phyloP scores from a whole-genome alignment of 192 early-diverging fungal genomes.

The Phlyctochytrium planicorne region DNA sequence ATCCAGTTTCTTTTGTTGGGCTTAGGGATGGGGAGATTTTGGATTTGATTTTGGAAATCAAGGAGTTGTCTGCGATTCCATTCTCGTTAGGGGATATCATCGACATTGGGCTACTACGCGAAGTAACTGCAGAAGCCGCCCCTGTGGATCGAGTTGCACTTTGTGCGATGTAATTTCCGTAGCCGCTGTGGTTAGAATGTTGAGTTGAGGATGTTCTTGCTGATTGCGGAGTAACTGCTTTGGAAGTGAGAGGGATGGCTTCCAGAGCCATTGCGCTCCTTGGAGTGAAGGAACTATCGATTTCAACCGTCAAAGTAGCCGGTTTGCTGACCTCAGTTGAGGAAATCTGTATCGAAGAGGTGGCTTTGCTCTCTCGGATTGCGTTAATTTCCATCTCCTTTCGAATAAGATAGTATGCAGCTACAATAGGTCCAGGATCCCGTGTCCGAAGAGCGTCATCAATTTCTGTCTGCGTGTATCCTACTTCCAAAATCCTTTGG shows the following conservation, averaged over 20 bases:
- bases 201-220: not conserved
- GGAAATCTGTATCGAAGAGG: not conserved
- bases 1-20: no score
- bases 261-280: not conserved
- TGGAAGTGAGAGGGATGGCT: not conserved
- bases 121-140: no score
- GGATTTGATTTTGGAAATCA: conserved; percentile 2
- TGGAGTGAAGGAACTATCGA: not conserved
- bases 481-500: conserved; percentile 10
- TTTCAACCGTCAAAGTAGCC: not conserved
- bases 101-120: no score
- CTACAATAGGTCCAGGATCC: conserved; percentile 28
- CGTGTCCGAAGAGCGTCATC: conserved; percentile 17
- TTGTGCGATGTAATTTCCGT: not conserved
- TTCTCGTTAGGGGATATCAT: not conserved
- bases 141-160: not conserved
- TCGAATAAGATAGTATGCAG: conserved; percentile 25
- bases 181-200: not conserved
- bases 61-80: not conserved
- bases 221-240: not conserved
- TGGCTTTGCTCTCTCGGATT: not conserved
- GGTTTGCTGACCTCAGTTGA: not conserved
- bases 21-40: no score
- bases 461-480: conserved; percentile 21
- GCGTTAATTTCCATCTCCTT: not conserved